phyloP scores from a whole-genome alignment of 495 filamentous ascomycete species.

The Sordaria brevicollis region DNA sequence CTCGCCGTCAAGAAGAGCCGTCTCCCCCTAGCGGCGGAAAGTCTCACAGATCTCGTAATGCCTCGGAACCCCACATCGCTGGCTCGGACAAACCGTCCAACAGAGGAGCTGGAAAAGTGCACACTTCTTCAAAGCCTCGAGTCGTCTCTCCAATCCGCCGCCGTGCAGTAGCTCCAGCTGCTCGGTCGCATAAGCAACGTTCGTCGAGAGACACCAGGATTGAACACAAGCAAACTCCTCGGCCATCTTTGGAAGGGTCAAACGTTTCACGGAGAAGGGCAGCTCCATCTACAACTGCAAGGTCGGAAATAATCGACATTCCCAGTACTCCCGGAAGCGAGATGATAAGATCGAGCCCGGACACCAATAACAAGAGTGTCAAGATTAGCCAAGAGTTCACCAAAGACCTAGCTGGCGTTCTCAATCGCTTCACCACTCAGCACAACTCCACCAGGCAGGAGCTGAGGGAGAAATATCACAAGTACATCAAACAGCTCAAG shows the following conservation, averaged over 20 bases:
- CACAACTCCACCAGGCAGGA: constrained; percentile 8
- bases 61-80: background rate
- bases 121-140: background rate
- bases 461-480: constrained; percentile 11
- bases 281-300: background rate
- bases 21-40: background rate
- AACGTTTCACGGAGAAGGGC: background rate
- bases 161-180: background rate
- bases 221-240: background rate
- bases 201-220: background rate
- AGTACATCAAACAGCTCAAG: constrained; percentile 11
- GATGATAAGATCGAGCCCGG: constrained; percentile 2
- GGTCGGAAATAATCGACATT: constrained; percentile 1
- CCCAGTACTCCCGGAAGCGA: background rate
- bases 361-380: background rate
- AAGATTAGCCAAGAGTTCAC: constrained; percentile 15
- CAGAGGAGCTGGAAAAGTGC: background rate
- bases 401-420: constrained; percentile 6
- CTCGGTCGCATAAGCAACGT: background rate
- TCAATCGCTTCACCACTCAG: constrained; percentile 16
- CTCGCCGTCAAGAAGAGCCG: background rate
- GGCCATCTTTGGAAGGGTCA: background rate
- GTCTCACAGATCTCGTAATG: background rate
- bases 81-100: background rate
- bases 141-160: background rate